Conservation (phyloP, 169 alveolate genomes). For the Toxoplasma gondii region DNA sequence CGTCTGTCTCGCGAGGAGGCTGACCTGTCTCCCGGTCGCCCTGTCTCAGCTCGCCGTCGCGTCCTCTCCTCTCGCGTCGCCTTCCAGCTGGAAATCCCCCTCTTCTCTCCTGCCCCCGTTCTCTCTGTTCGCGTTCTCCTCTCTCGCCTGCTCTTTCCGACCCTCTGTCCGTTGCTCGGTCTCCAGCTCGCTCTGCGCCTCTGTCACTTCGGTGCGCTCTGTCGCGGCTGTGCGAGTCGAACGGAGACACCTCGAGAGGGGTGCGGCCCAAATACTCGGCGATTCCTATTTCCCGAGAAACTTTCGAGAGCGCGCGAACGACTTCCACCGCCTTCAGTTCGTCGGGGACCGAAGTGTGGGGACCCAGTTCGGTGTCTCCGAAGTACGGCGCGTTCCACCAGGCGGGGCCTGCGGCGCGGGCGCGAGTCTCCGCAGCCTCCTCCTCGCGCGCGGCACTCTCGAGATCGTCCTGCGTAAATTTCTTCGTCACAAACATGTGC, state of each 20-base stretch:
- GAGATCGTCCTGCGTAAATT: not conserved
- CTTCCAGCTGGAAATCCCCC: no score
- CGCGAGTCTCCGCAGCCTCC: not conserved
- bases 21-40: no score
- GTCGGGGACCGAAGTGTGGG: not conserved
- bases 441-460: conserved; percentile 16
- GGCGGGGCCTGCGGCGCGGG: not conserved
- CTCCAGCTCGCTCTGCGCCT: no score
- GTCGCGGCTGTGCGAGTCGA: no score
- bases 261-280: not conserved
- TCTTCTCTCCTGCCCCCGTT: no score
- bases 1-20: not conserved
- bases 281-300: conserved; percentile 15
- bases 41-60: no score
- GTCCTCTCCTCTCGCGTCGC: no score
- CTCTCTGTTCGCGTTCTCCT: no score
- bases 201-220: no score
- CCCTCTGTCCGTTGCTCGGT: no score
- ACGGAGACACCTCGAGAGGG: not conserved
- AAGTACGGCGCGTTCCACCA: conserved; percentile 39
- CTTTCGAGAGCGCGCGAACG: not conserved
- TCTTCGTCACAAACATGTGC: conserved; percentile 44
- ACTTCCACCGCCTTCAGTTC: not conserved
- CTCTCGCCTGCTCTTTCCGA: no score
- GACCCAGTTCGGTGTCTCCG: conserved; percentile 28